phyloP scores from a whole-genome alignment of 352 stramenopile genomes.

The Phytophthora pistaciae region DNA sequence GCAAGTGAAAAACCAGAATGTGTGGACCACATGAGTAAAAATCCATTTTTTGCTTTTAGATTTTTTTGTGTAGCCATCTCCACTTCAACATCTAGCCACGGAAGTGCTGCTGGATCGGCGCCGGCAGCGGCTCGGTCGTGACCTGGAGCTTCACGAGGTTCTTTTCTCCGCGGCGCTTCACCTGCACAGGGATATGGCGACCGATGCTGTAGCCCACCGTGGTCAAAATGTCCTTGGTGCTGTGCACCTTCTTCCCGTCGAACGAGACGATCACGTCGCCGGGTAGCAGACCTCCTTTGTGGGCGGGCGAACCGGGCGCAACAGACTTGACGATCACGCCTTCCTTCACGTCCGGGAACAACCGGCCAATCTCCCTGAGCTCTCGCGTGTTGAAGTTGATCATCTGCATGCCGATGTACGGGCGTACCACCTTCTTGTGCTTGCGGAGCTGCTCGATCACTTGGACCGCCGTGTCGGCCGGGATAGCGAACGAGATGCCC shows the following conservation, averaged over 20 bases:
- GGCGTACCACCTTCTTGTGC: slow-evolving; percentile 88
- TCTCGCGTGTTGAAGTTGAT: slow-evolving; percentile 85
- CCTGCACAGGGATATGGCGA: slow-evolving; percentile 69
- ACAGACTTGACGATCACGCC: slow-evolving; percentile 90
- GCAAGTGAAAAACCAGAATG: neutral
- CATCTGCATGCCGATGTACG: slow-evolving; percentile 95
- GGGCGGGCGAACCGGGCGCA: slow-evolving; percentile 74
- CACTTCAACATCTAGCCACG: slow-evolving; percentile 19
- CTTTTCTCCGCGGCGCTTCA: slow-evolving; percentile 71
- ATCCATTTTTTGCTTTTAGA: slow-evolving; percentile 5
- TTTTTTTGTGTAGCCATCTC: slow-evolving; percentile 7
- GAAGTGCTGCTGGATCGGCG: slow-evolving; percentile 33
- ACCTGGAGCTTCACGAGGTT: slow-evolving; percentile 55
- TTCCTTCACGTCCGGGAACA: slow-evolving; percentile 82
- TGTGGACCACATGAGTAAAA: neutral
- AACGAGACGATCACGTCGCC: slow-evolving; percentile 85
- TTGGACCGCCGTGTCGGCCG: slow-evolving; percentile 90
- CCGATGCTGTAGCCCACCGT: slow-evolving; percentile 80
- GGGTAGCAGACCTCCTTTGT: slow-evolving; percentile 77
- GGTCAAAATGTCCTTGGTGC: slow-evolving; percentile 80
- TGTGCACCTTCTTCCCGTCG: slow-evolving; percentile 72
- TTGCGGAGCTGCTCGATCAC: slow-evolving; percentile 92
- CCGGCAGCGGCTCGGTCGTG: slow-evolving; percentile 72
- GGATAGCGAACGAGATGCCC: slow-evolving; percentile 95
- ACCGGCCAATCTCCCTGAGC: slow-evolving; percentile 66